Conservation (phyloP, 352 stramenopile genomes). For the Pythium chondricola region DNA sequence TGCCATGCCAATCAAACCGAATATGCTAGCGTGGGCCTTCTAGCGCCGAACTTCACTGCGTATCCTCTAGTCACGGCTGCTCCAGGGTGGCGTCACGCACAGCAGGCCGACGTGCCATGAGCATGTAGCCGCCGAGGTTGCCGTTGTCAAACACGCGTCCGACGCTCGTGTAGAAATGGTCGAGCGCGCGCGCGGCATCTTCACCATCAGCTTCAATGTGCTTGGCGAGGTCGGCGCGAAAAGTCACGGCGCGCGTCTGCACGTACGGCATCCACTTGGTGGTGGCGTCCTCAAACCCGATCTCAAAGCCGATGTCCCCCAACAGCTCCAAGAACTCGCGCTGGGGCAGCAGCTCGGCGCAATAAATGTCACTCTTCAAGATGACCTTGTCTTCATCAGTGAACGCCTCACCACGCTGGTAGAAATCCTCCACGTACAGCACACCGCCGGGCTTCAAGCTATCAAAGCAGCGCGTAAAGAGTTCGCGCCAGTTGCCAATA, state of each 20-base stretch:
- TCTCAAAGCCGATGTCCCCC: conserved; percentile 40
- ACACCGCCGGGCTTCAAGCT: conserved; percentile 55
- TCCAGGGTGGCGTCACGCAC: too few relatives aligned
- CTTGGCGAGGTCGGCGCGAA: conserved; percentile 30
- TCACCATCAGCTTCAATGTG: conserved; percentile 56
- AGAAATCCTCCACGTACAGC: conserved; percentile 81
- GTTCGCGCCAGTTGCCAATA: conserved; percentile 50
- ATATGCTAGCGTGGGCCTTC: too few relatives aligned
- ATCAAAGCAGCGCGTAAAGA: conserved; percentile 54
- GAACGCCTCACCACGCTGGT: conserved; percentile 34
- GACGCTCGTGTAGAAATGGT: conserved; percentile 70
- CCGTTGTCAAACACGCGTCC: conserved; percentile 41
- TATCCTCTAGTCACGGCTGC: too few relatives aligned
- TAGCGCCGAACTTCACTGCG: too few relatives aligned
- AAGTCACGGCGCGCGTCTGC: conserved; percentile 32
- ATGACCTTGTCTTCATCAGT: conserved; percentile 34
- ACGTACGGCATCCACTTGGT: conserved; percentile 66
- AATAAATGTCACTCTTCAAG: conserved; percentile 64
- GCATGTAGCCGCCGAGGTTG: conserved; percentile 62
- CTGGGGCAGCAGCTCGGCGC: conserved; percentile 30
- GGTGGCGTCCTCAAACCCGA: conserved; percentile 52
- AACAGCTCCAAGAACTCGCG: conserved; percentile 38
- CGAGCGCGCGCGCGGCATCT: conserved; percentile 39
- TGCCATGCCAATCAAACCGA: too few relatives aligned
- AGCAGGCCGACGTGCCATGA: conserved; percentile 25